Base-by-base conservation (phyloP, 2,329 filamentous ascomycete species). In the Fusarium neocosmosporiellum region DNA sequence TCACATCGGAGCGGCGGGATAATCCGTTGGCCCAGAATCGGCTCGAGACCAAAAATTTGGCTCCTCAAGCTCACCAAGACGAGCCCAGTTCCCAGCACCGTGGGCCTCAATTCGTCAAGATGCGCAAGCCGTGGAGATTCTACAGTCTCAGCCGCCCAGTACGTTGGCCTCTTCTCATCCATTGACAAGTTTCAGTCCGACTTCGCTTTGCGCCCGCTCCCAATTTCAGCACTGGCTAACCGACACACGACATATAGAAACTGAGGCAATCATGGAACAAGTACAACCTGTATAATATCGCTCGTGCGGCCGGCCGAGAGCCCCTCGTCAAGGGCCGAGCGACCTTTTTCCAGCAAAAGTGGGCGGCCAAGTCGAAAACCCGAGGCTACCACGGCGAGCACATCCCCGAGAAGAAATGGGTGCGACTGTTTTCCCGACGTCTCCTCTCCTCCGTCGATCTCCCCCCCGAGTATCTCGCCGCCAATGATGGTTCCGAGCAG, bases 331-430 rank as follows among this genome's bases (percentile, higher is more conserved):
- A 74, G 22, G 78, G 80, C 18, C 76, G 75, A 59, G 83, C 85
- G 70, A 98, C 95, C 50, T 97, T 96, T 85, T 99, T 97, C 88
- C 96, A 98, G 87, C 96, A 98, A 84, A 99, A 99, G 92, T 99
- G 96, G 96, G 83, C 85, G 2, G 94, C 96, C 78, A 99, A 99
- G 84, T 91, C 95, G 24, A 82, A 91, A 73, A 90, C 94, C 46
- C 92, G 96, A 75, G 91, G 89, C 72, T 99, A 98, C 83, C 96
- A 99, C 85, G 96, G 96, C 83, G 96, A 98, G 81, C 94, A 98
- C 80, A 92, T 99, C 75, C 91, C 92, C 74, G 96, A 99, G 86
- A 91, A 93, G 81, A 93, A 96, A 85, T 99, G 96, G 96, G 89
- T 93, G 83, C 93, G 93, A 81, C 95, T 98, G 89, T 99, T 99